phyloP scores from a whole-genome alignment of 1,284 basidiomycete species.

The Lentinus polychrous region DNA sequence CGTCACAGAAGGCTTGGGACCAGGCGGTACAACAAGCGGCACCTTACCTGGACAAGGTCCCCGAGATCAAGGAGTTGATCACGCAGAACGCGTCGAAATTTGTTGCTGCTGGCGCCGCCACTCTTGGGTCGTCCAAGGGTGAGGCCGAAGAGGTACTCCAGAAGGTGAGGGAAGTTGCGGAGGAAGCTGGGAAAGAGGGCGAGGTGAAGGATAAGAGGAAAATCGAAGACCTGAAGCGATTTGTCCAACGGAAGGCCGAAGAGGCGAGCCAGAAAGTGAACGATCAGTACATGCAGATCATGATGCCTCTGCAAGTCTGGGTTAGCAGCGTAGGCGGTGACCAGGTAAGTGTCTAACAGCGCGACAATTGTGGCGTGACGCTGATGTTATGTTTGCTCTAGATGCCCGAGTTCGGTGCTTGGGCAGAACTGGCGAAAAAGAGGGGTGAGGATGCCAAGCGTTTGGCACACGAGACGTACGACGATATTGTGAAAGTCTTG shows the following conservation, averaged over 20 bases:
- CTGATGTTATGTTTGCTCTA: too few relatives aligned
- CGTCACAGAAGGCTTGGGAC: slow-evolving; percentile 25
- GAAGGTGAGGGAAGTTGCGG: slow-evolving; percentile 20
- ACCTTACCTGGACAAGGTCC: slow-evolving; percentile 26
- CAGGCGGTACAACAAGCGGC: slow-evolving; percentile 21
- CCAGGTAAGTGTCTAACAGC: slow-evolving; percentile 19
- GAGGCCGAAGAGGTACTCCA: slow-evolving; percentile 23
- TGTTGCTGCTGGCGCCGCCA: slow-evolving; percentile 16
- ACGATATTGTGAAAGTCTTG: slow-evolving; percentile 27
- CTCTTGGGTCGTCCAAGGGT: slow-evolving; percentile 13
- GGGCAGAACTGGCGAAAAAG: slow-evolving; percentile 23
- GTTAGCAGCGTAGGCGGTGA: slow-evolving; percentile 24
- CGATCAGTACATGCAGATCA: slow-evolving; percentile 8
- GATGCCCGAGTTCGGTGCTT: slow-evolving; percentile 24
- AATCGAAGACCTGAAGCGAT: slow-evolving; percentile 25
- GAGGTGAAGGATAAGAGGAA: slow-evolving; percentile 20
- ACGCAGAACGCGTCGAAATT: slow-evolving; percentile 20
- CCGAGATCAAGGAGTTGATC: slow-evolving; percentile 23
- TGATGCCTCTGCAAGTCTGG: slow-evolving; percentile 19
- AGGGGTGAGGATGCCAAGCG: slow-evolving; percentile 28
- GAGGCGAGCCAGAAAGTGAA: slow-evolving; percentile 16
- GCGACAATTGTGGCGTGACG: too few relatives aligned
- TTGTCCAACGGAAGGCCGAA: slow-evolving; percentile 22
- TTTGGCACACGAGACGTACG: slow-evolving; percentile 30
- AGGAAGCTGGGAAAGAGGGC: slow-evolving; percentile 16